phyloP scores from a whole-genome alignment of 352 stramenopile genomes.

The Globisporangium solare region DNA sequence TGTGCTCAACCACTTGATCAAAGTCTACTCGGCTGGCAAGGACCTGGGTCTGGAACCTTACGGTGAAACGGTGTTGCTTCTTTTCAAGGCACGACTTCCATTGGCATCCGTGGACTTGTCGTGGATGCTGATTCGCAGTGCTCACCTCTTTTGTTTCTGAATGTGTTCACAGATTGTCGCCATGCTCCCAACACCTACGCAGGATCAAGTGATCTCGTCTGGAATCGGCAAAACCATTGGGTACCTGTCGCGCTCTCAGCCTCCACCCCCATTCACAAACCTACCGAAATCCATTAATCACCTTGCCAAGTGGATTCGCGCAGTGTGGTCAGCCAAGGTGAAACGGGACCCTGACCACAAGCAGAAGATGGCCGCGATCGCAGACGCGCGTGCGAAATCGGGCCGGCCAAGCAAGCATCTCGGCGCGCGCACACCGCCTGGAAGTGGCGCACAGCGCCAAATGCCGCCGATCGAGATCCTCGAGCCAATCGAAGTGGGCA shows the following conservation, averaged over 20 bases:
- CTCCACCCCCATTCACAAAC: constrained; percentile 19
- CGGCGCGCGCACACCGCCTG: constrained; percentile 10
- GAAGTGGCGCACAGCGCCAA: constrained; percentile 3
- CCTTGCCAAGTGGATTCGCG: constrained; percentile 71
- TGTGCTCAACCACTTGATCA: constrained; percentile 52
- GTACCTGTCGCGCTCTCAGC: constrained; percentile 27
- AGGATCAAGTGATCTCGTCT: constrained; percentile 48
- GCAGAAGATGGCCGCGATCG: not conserved
- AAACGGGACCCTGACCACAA: constrained; percentile 9
- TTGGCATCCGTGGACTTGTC: too few species aligned
- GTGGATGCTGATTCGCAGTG: too few species aligned
- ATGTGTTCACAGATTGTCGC: constrained; percentile 40
- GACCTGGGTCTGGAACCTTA: constrained; percentile 14
- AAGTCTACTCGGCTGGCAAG: constrained; percentile 25
- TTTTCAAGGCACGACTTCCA: constrained; percentile 1
- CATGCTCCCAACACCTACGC: constrained; percentile 61
- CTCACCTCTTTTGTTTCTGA: too few species aligned
- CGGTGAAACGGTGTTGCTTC: constrained; percentile 12
- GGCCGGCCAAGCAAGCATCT: constrained; percentile 16
- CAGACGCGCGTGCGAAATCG: constrained; percentile 8
- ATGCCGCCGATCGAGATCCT: constrained; percentile 10
- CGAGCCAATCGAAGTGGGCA: constrained; percentile 18
- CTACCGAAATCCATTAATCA: constrained; percentile 40
- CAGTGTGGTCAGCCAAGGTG: constrained; percentile 56
- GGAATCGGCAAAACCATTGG: constrained; percentile 64